These are phyloP conservation scores for Porodaedalea pini DNA, from an alignment of 1,284 basidiomycete species.

Conservation along the genomic window DNA sequence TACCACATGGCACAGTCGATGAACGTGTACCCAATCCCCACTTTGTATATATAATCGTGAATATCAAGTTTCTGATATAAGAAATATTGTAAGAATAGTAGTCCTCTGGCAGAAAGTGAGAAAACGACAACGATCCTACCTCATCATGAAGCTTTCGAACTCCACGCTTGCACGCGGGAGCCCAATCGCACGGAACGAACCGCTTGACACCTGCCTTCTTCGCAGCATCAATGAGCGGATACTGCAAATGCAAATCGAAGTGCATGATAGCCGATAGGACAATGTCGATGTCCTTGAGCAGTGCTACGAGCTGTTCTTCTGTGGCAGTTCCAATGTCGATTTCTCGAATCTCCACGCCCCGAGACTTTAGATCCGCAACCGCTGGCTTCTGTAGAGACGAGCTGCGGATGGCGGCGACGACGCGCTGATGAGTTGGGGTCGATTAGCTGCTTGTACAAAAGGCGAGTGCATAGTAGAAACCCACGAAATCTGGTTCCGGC, in stretches of 20 bases:
- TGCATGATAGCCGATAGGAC: conserved; percentile 8
- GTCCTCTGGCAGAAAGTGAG: not conserved
- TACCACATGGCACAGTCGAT: conserved; percentile 22
- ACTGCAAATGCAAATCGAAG: not conserved
- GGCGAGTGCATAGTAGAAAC: not conserved
- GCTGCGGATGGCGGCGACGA: conserved; percentile 14
- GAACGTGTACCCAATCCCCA: conserved; percentile 19
- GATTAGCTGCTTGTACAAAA: not conserved
- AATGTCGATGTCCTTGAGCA: conserved; percentile 6
- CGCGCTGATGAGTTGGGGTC: not conserved
- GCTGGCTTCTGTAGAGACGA: conserved; percentile 8
- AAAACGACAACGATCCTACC: conserved; percentile 1
- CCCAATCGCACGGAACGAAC: conserved; percentile 21
- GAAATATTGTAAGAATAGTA: not conserved
- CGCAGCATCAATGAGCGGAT: conserved; percentile 7
- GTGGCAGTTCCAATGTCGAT: conserved; percentile 3
- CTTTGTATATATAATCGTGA: conserved; percentile 11
- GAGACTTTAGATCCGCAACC: conserved; percentile 2
- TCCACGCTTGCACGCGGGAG: conserved; percentile 9
- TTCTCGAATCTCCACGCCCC: conserved; percentile 15
- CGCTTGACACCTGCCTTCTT: conserved; percentile 19
- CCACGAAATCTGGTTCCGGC: not conserved
- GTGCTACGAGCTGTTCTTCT: conserved; percentile 1
- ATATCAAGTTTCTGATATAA: conserved; percentile 16
- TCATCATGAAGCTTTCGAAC: conserved; percentile 2